Evolutionary conservation across 2,329 filamentous ascomycete species (phyloP).

Genomic region (Diplodia seriata): DNA sequence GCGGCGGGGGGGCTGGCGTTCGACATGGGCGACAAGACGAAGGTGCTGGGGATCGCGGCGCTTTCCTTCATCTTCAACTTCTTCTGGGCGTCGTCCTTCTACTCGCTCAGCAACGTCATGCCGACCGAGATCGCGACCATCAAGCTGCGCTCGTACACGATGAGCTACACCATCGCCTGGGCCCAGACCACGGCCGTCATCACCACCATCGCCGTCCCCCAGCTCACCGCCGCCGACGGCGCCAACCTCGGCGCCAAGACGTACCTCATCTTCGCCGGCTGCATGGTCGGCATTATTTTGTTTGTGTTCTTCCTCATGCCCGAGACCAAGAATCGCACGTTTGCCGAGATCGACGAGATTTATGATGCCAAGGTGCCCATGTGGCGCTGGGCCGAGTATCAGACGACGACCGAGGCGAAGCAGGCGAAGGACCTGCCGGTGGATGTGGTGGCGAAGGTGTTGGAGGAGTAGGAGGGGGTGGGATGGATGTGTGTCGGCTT

Average conservation of each 20-base stretch:
- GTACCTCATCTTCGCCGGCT: conserved; percentile 56
- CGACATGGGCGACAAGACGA: not conserved
- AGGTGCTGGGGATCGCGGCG: conserved; percentile 19
- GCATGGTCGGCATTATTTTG: conserved; percentile 54
- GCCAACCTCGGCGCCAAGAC: conserved; percentile 16
- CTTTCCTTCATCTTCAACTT: conserved; percentile 27
- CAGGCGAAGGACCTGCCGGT: conserved; percentile 4
- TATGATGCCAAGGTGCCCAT: conserved; percentile 43
- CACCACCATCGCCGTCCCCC: conserved; percentile 24
- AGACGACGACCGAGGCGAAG: conserved; percentile 22
- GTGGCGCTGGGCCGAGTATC: conserved; percentile 15
- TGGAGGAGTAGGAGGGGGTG: not conserved
- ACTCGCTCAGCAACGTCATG: conserved; percentile 26
- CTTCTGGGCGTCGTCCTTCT: conserved; percentile 28
- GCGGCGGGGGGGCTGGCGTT: conserved; percentile 15
- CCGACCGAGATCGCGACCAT: conserved; percentile 24
- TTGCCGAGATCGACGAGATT: conserved; percentile 56
- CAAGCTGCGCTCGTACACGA: conserved; percentile 27
- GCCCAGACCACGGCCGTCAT: conserved; percentile 26
- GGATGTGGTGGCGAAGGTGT: conserved; percentile 26
- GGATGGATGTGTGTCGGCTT: too few relatives aligned
- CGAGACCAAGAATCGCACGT: conserved; percentile 54
- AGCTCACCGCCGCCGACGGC: conserved; percentile 15
- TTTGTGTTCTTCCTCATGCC: conserved; percentile 55
- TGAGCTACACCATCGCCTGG: conserved; percentile 29